Percentiles rank a stretch among this genome's conserved stretches.
phyloP scores from a whole-genome alignment of 2,329 filamentous ascomycete genomes.

The Remersonia thermophila region DNA sequence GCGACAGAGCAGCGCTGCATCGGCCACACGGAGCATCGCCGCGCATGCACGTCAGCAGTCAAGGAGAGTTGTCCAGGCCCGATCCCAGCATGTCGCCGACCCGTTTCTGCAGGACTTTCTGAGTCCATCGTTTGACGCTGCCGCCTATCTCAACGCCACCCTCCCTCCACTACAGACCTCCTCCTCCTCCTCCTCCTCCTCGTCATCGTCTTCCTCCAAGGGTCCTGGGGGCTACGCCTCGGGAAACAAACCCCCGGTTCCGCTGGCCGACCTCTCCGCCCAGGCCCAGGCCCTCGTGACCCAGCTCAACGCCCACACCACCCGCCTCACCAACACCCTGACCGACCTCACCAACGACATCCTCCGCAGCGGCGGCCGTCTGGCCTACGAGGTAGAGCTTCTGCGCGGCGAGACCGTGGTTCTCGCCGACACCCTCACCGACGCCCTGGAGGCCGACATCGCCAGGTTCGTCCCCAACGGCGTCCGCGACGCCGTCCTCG shows the following conservation, averaged over 20 bases:
- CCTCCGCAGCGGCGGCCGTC: slow-evolving; percentile 68
- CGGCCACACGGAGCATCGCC: slow-evolving; percentile 25
- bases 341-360: slow-evolving; percentile 94
- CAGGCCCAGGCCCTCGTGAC: slow-evolving; percentile 77
- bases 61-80: slow-evolving; percentile 27
- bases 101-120: slow-evolving; percentile 65
- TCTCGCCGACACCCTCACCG: slow-evolving; percentile 66
- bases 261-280: slow-evolving; percentile 64
- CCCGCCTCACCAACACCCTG: slow-evolving; percentile 65
- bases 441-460: slow-evolving; percentile 60
- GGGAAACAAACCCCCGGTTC: slow-evolving; percentile 29
- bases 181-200: slow-evolving; percentile 13
- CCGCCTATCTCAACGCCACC: slow-evolving; percentile 70
- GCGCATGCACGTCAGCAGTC: slow-evolving; percentile 30
- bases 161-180: slow-evolving; percentile 53
- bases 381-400: slow-evolving; percentile 92
- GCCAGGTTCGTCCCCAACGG: slow-evolving; percentile 54
- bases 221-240: slow-evolving; percentile 8
- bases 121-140: slow-evolving; percentile 64
- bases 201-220: slow-evolving; percentile 18
- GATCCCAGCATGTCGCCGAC: slow-evolving; percentile 56
- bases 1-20: slow-evolving; percentile 34
- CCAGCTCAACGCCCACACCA: slow-evolving; percentile 78
- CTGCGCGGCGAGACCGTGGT: slow-evolving; percentile 75
- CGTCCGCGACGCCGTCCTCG: slow-evolving; percentile 23